phyloP scores from a whole-genome alignment of 306 rosid genomes.

The Chamaecrista fasciculata region DNA sequence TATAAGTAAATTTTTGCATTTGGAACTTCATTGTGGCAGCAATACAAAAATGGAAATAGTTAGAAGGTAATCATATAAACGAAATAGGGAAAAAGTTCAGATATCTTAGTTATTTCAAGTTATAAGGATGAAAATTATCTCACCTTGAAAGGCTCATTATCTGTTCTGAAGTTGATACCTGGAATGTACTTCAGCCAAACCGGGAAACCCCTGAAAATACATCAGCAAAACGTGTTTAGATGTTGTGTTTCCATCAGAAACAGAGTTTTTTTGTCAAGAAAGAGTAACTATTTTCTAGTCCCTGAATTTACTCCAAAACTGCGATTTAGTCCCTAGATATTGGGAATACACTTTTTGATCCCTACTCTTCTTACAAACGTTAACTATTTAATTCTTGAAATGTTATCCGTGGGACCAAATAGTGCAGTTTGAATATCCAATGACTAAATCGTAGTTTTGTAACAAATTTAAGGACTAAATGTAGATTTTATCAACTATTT shows the following conservation, averaged over 20 bases:
- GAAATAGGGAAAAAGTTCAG: not conserved
- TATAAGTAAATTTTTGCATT: conserved; percentile 80
- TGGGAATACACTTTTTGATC: too few species aligned
- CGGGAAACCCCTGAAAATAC: conserved; percentile 79
- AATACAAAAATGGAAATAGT: conserved; percentile 28
- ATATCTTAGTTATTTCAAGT: not conserved
- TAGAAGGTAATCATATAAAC: conserved; percentile 3
- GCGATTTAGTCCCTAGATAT: too few species aligned
- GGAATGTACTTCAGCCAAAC: conserved; percentile 97
- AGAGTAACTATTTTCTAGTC: not conserved
- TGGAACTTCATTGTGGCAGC: conserved; percentile 49
- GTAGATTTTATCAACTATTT: too few species aligned
- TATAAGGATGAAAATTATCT: conserved; percentile 23
- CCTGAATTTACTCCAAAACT: too few species aligned
- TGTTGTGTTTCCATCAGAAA: not conserved
- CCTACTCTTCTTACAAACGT: too few species aligned
- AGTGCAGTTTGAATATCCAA: too few species aligned
- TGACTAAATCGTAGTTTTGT: too few species aligned
- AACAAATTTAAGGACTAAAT: too few species aligned
- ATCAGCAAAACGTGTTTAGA: conserved; percentile 7
- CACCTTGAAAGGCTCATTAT: conserved; percentile 93
- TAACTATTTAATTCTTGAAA: too few species aligned
- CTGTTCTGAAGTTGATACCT: conserved; percentile 89
- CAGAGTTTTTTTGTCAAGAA: not conserved
- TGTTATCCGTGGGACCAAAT: too few species aligned